A percentile compares a stretch with the other conserved stretches of the same genome.
phyloP scores from a whole-genome alignment of 495 filamentous ascomycete species.

The Penicillium cinerascens region DNA sequence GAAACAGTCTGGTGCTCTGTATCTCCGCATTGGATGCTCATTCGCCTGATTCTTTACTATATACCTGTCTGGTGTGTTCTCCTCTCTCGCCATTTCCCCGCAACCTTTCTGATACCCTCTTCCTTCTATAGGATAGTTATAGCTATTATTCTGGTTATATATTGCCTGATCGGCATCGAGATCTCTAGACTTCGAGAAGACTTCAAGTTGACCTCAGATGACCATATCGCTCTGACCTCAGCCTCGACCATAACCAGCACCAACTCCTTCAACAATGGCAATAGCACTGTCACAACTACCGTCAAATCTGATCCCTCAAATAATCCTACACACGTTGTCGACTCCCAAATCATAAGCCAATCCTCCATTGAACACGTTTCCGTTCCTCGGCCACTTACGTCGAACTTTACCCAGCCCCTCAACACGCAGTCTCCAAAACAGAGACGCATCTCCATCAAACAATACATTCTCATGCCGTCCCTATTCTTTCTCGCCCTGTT shows the following conservation, averaged over 20 bases:
- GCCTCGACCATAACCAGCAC: neutral
- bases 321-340: neutral
- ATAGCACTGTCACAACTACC: constrained; percentile 12
- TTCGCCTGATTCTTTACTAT: constrained; percentile 44
- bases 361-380: constrained; percentile 8
- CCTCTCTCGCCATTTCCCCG: neutral
- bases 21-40: constrained; percentile 41
- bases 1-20: constrained; percentile 49
- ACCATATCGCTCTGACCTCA: constrained; percentile 25
- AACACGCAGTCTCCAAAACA: constrained; percentile 11
- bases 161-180: constrained; percentile 38
- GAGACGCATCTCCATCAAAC: constrained; percentile 39
- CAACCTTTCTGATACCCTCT: neutral
- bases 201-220: constrained; percentile 32
- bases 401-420: neutral
- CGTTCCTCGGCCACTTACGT: neutral
- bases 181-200: constrained; percentile 37
- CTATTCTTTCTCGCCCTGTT: constrained; percentile 46
- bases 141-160: constrained; percentile 34
- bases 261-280: constrained; percentile 8
- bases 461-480: constrained; percentile 48
- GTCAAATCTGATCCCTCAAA: constrained; percentile 5
- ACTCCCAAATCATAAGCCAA: constrained; percentile 9
- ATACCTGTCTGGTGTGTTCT: constrained; percentile 40
- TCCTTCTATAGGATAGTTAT: constrained; percentile 36